A percentile compares a stretch with the other conserved stretches of the same genome.
Conservation (phyloP, 2,329 filamentous ascomycete genomes). For the Aspergillus sp. region DNA sequence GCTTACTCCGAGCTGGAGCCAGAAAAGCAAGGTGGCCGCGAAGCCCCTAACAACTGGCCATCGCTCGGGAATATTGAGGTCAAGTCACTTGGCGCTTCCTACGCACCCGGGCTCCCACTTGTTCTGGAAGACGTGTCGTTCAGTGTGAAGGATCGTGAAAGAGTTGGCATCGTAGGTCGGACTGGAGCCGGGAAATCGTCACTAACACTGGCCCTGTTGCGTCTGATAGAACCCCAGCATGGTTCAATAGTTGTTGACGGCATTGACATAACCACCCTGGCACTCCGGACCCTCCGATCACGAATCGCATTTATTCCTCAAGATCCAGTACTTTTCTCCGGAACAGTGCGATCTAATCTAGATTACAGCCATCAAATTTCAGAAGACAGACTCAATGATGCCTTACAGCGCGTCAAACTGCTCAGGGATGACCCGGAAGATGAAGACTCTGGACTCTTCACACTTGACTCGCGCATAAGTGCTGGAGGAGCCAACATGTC, state of each 20-base stretch:
- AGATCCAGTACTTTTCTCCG: slow-evolving; percentile 6
- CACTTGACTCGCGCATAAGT: neutral
- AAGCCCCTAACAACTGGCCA: neutral
- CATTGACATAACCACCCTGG: neutral
- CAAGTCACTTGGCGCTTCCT: neutral
- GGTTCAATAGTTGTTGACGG: slow-evolving; percentile 1
- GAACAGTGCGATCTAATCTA: neutral
- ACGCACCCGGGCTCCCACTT: neutral
- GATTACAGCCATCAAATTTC: neutral
- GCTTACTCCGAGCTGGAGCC: neutral
- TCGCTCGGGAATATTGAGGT: neutral
- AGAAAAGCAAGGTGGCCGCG: neutral
- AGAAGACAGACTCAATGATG: neutral
- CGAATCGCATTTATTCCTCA: slow-evolving; percentile 1
- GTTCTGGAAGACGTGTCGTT: neutral
- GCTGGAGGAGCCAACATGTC: neutral
- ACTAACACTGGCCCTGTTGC: slow-evolving; percentile 1
- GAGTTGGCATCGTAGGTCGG: neutral
- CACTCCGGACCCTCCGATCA: neutral
- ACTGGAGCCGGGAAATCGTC: slow-evolving; percentile 7
- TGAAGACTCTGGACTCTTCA: neutral
- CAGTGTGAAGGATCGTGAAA: neutral
- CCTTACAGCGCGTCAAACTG: neutral
- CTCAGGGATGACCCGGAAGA: neutral
- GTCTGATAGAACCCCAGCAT: neutral